Percentiles rank a stretch among this genome's conserved stretches.
Evolutionary conservation across 2,329 filamentous ascomycete species (phyloP).

Genomic region (Pestalotiopsis sp.): DNA sequence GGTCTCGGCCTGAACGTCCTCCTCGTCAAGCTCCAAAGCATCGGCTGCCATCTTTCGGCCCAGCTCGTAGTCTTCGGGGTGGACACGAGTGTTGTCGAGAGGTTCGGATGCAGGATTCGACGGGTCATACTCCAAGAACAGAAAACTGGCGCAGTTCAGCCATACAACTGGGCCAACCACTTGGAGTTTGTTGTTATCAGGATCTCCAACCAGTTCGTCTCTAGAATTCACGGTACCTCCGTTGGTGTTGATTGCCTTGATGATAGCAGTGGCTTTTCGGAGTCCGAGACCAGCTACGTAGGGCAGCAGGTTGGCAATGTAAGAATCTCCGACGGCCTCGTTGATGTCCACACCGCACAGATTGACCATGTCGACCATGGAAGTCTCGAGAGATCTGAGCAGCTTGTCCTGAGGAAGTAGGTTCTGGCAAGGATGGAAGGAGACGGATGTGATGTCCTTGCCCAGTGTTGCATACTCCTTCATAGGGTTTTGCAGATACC

Average conservation of each 20-base stretch:
- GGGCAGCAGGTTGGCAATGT: slow-evolving; percentile 83
- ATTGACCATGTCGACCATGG: slow-evolving; percentile 98
- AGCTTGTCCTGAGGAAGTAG: slow-evolving; percentile 87
- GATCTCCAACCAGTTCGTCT: slow-evolving; percentile 85
- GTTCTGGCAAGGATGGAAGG: slow-evolving; percentile 88
- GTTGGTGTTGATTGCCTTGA: slow-evolving; percentile 91
- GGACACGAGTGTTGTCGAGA: slow-evolving; percentile 93
- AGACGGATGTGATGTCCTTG: slow-evolving; percentile 81
- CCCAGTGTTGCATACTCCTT: slow-evolving; percentile 95
- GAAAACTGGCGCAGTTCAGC: slow-evolving; percentile 95
- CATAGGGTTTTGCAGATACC: slow-evolving; percentile 92
- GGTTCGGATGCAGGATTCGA: slow-evolving; percentile 83
- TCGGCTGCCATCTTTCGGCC: slow-evolving; percentile 98
- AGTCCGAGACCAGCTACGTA: slow-evolving; percentile 91
- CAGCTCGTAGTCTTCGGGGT: slow-evolving; percentile 97
- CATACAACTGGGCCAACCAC: slow-evolving; percentile 89
- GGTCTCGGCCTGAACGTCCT: slow-evolving; percentile 93
- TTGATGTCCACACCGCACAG: slow-evolving; percentile 95
- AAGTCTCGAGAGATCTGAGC: slow-evolving; percentile 83
- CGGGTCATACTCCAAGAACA: slow-evolving; percentile 87
- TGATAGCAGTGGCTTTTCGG: slow-evolving; percentile 79
- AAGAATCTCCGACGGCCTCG: slow-evolving; percentile 78
- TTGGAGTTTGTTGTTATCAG: slow-evolving; percentile 72
- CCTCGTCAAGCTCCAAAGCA: slow-evolving; percentile 92
- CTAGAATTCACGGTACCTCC: slow-evolving; percentile 82